Evolutionary conservation across 495 filamentous ascomycete species (phyloP).

Genomic region (Darksidea phi): DNA sequence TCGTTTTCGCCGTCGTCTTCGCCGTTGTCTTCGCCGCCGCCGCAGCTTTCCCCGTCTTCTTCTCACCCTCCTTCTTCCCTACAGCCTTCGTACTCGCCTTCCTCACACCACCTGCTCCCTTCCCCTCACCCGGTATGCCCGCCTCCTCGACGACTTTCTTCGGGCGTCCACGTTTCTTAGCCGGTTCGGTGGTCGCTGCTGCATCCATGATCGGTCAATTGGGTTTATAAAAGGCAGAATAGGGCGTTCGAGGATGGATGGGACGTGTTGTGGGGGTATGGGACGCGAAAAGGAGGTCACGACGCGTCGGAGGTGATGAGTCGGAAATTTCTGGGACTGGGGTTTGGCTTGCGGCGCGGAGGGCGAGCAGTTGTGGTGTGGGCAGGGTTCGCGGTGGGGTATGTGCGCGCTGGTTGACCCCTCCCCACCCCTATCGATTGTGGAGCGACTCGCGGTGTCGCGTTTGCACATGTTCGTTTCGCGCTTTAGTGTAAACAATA

Average conservation of each 20-base stretch:
- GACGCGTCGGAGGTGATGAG: slow-evolving; percentile 17
- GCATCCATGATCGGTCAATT: background rate
- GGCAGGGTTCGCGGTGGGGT: too few species aligned
- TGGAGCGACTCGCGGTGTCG: too few species aligned
- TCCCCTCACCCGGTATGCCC: slow-evolving; percentile 10
- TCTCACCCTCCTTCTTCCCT: background rate
- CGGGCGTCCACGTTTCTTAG: slow-evolving; percentile 24
- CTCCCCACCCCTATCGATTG: too few species aligned
- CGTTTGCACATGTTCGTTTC: too few species aligned
- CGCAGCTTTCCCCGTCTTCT: slow-evolving; percentile 6
- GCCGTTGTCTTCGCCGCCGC: background rate
- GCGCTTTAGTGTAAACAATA: too few species aligned
- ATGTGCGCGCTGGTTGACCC: too few species aligned
- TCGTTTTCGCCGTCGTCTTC: background rate
- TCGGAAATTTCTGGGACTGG: slow-evolving; percentile 16
- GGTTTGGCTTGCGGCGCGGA: background rate
- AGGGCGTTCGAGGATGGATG: background rate
- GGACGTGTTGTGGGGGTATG: background rate
- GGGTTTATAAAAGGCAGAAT: background rate
- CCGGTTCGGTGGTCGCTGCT: slow-evolving; percentile 17
- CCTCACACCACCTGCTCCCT: slow-evolving; percentile 6
- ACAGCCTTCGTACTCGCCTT: slow-evolving; percentile 15
- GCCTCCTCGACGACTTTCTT: slow-evolving; percentile 23
- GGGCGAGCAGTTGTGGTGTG: too few species aligned
- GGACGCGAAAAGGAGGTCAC: slow-evolving; percentile 13